phyloP scores from a whole-genome alignment of 371 early-diverging fungal genomes.

The Apophysomyces elegans region DNA sequence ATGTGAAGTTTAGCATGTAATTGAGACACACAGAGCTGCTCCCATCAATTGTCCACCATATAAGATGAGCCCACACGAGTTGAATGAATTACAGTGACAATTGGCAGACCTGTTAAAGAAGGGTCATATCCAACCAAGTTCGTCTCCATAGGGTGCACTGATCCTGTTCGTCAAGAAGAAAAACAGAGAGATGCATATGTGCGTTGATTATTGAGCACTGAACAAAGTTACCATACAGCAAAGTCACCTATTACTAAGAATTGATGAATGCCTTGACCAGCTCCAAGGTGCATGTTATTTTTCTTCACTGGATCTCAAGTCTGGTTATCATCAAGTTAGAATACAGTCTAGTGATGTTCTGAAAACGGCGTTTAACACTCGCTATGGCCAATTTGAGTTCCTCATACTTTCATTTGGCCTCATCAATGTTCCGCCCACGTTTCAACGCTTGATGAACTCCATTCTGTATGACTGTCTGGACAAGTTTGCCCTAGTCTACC shows the following conservation, averaged over 20 bases:
- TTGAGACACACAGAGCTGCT: slow-evolving; percentile 12
- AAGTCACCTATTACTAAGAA: slow-evolving; percentile 44
- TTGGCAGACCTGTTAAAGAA: neutral
- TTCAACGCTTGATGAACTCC: slow-evolving; percentile 39
- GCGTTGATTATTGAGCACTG: slow-evolving; percentile 35
- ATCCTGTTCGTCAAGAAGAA: slow-evolving; percentile 59
- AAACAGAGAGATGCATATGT: slow-evolving; percentile 51
- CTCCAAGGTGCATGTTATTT: slow-evolving; percentile 30
- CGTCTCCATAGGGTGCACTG: slow-evolving; percentile 26
- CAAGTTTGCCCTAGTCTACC: slow-evolving; percentile 45
- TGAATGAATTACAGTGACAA: slow-evolving; percentile 18
- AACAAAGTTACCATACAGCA: slow-evolving; percentile 53
- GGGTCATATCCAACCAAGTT: neutral
- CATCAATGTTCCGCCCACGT: neutral
- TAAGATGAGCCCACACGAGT: slow-evolving; percentile 29
- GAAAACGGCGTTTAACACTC: slow-evolving; percentile 40
- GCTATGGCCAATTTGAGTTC: slow-evolving; percentile 48
- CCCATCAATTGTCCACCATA: neutral
- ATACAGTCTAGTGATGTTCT: slow-evolving; percentile 15
- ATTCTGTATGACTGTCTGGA: slow-evolving; percentile 39
- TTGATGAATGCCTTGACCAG: slow-evolving; percentile 39
- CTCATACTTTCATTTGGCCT: slow-evolving; percentile 59
- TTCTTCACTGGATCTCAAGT: slow-evolving; percentile 42
- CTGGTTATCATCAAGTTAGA: slow-evolving; percentile 23
- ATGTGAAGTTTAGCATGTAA: neutral